These are phyloP conservation scores for Chimonanthus salicifolius DNA, from an alignment of 164 flowering plant genomes.

Conservation along the genomic window DNA sequence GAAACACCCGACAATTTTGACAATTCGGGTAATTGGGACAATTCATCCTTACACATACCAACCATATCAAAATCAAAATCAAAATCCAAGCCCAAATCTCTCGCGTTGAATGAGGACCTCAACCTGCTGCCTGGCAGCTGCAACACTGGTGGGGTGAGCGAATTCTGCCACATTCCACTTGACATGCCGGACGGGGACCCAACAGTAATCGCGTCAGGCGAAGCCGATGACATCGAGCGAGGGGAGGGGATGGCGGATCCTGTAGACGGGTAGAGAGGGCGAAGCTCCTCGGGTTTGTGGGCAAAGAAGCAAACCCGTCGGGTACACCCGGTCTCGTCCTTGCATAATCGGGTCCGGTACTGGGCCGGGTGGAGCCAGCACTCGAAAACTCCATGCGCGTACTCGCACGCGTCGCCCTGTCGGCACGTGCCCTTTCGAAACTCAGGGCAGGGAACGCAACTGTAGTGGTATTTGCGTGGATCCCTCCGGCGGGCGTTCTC, in stretches of 20 bases:
- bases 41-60: conserved; percentile 57
- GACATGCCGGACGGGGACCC: conserved; percentile 65
- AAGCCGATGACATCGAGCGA: conserved; percentile 34
- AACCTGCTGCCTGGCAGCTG: conserved; percentile 82
- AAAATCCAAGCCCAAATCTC: conserved; percentile 70
- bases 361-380: conserved; percentile 97
- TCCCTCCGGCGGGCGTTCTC: conserved; percentile 93
- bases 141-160: conserved; percentile 54
- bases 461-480: conserved; percentile 73
- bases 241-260: conserved; percentile 90
- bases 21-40: conserved; percentile 2
- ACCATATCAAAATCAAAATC: conserved; percentile 27
- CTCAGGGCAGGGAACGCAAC: conserved; percentile 94
- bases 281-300: conserved; percentile 70
- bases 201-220: conserved; percentile 14
- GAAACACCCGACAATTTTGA: conserved; percentile 9
- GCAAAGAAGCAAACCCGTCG: conserved; percentile 94
- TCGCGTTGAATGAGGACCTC: conserved; percentile 53
- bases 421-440: conserved; percentile 78
- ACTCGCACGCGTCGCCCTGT: conserved; percentile 77
- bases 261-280: conserved; percentile 83
- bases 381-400: conserved; percentile 95
- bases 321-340: conserved; percentile 77
- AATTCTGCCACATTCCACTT: conserved; percentile 18
- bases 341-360: conserved; percentile 81